Evolutionary conservation across 176 grass and related monocot genomes (phyloP).

Genomic region (Tuctoria greenei): DNA sequence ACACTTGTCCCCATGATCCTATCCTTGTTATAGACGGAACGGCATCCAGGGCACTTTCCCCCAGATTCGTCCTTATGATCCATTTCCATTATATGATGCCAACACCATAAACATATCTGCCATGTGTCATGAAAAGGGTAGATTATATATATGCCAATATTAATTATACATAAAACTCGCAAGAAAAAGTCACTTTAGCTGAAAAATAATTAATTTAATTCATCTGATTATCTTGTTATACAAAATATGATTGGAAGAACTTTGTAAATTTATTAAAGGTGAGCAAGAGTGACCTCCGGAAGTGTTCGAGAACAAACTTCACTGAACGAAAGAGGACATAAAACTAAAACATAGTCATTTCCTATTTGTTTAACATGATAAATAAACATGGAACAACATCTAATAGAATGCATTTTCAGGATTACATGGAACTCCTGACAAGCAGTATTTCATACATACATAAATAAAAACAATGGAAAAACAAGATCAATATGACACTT

Average conservation of each 20-base stretch:
- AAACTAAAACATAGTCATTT: neutral
- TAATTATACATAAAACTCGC: slow-evolving; percentile 2
- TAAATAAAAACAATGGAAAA: neutral
- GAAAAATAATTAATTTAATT: slow-evolving; percentile 20
- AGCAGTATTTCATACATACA: neutral
- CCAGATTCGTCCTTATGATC: slow-evolving; percentile 52
- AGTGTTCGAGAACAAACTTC: neutral
- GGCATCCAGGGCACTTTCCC: slow-evolving; percentile 64
- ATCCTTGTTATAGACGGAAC: slow-evolving; percentile 64
- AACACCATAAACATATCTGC: slow-evolving; percentile 74
- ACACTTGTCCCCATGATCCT: slow-evolving; percentile 46
- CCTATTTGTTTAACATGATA: slow-evolving; percentile 19
- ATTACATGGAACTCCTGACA: neutral
- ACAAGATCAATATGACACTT: slow-evolving; percentile 6
- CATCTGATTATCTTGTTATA: neutral
- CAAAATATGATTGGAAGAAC: neutral
- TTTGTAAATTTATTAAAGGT: neutral
- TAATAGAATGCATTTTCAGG: slow-evolving; percentile 4
- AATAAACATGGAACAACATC: neutral
- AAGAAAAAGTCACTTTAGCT: slow-evolving; percentile 24
- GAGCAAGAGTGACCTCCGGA: neutral
- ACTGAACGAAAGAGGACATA: neutral
- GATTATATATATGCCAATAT: slow-evolving; percentile 13
- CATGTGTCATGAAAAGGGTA: neutral
- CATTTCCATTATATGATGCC: slow-evolving; percentile 63